Evolutionary conservation across 192 early-diverging fungal genomes (phyloP).

Genomic region (Lobosporangium transversale): DNA sequence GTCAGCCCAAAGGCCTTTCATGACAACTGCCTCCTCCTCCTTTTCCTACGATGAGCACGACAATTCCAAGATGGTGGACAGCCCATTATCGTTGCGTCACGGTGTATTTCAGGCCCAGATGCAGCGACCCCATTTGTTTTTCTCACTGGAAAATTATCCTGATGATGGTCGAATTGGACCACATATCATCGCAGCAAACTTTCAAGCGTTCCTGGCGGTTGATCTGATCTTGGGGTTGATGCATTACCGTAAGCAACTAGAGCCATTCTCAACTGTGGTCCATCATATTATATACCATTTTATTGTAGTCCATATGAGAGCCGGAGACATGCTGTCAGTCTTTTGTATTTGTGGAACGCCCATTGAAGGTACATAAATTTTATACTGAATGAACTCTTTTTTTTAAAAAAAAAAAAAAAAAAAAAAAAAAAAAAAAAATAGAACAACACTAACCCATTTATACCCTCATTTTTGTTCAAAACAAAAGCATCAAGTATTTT

Average conservation of each 20-base stretch:
- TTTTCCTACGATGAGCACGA: background rate
- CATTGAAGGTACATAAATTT: constrained; percentile 41
- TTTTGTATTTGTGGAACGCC: constrained; percentile 44
- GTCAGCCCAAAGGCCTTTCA: background rate
- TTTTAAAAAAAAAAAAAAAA: constrained; percentile 1
- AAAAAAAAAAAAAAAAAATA: background rate
- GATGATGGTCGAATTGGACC: constrained; percentile 39
- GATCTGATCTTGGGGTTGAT: constrained; percentile 36
- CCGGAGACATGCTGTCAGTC: constrained; percentile 41
- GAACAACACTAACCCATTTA: background rate
- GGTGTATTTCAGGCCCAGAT: constrained; percentile 33
- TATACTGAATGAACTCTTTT: background rate
- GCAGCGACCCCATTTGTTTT: constrained; percentile 21
- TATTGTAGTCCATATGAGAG: constrained; percentile 45
- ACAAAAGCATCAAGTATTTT: constrained; percentile 47
- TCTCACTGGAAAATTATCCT: constrained; percentile 50
- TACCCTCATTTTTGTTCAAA: too few species aligned
- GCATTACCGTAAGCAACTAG: constrained; percentile 32
- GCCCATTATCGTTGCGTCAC: constrained; percentile 18
- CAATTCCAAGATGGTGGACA: background rate
- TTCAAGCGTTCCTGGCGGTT: constrained; percentile 36
- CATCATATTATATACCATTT: constrained; percentile 50
- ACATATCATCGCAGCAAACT: constrained; percentile 45
- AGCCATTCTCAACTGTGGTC: constrained; percentile 45
- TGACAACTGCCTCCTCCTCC: background rate